Evolutionary conservation across 2,329 filamentous ascomycete species (phyloP), one percentile per base, ranked within the genome.

Genomic region (Fusarium sambucinum): DNA sequence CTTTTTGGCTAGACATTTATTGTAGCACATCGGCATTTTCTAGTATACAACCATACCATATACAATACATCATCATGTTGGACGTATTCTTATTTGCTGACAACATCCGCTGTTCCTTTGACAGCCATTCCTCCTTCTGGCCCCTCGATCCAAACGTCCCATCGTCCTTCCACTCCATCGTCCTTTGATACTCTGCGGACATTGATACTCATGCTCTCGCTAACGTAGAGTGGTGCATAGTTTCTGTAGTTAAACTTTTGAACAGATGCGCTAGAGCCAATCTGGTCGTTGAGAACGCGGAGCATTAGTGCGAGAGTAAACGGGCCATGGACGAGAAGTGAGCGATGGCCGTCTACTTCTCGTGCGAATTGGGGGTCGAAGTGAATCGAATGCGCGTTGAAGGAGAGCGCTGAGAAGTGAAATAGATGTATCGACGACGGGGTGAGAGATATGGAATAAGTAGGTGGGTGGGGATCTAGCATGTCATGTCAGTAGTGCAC

Each of bases 371-470:
- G 75, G 2, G 85, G 86, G 77, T 97, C 92, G 23, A 97, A 84
- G 80, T 99, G 96, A 71, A 99, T 97, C 17, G 86, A 84, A 79
- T 99, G 96, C 2, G 93, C 93, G 78, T 99, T 99, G 83, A 93
- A 94, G 4, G 92, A 95, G 33, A 99, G 86, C 0, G 94, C 94
- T 21, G 92, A 96, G 83, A 95, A 98, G 60, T 94, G 89, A 81
- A 97, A 97, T 55, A 99, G 88, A 6, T 97, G 86, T 6, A 86
- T 82, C 4, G 87, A 83, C 4, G 90, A 89, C 1, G 94, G 93
- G 0, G 80, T 86, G 25, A 97, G 80, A 1, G 81, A 80, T 70
- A 91, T 75, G 23, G 75, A 75, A 64, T 80, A 78, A 17, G 76
- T 75, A 10, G 82, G 77, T 1, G 73, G 40, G 53, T 77, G 73